phyloP scores from a whole-genome alignment of 176 grass and related monocot species.

The Carex myosuroides region DNA sequence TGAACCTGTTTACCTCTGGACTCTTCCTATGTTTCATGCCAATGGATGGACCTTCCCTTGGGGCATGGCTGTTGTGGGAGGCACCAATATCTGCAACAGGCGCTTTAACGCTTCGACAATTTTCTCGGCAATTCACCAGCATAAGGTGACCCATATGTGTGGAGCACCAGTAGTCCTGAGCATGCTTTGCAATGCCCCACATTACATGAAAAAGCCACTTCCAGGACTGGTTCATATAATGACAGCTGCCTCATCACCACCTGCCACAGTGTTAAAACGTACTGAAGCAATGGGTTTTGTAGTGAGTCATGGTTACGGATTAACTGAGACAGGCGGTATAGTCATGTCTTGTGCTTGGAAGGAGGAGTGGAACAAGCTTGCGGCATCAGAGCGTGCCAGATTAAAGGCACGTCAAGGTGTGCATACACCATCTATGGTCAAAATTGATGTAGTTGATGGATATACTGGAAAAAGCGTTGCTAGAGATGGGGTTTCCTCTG shows the following conservation, averaged over 20 bases:
- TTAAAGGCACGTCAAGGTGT: conserved; percentile 82
- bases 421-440: conserved; percentile 30
- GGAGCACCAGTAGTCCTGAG: conserved; percentile 80
- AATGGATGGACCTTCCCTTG: conserved; percentile 89
- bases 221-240: conserved; percentile 39
- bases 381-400: conserved; percentile 50
- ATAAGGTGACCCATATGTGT: conserved; percentile 60
- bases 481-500: conserved; percentile 44
- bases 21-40: conserved; percentile 85
- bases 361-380: conserved; percentile 46
- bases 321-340: conserved; percentile 54
- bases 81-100: conserved; percentile 72
- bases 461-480: conserved; percentile 41
- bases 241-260: conserved; percentile 71
- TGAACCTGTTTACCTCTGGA: conserved; percentile 74
- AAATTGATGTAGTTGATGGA: conserved; percentile 42
- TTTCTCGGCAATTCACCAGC: conserved; percentile 34
- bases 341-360: conserved; percentile 76
- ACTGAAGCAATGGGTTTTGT: conserved; percentile 61
- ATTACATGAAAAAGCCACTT: conserved; percentile 27
- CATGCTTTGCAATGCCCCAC: conserved; percentile 74
- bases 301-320: conserved; percentile 71
- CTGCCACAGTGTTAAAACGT: conserved; percentile 46
- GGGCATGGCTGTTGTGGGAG: conserved; percentile 68
- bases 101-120: conserved; percentile 42